Evolutionary conservation across 78 protist genomes (phyloP), one percentile per base, ranked within the genome.

Genomic region (Dictyostelium brefeldianum): DNA sequence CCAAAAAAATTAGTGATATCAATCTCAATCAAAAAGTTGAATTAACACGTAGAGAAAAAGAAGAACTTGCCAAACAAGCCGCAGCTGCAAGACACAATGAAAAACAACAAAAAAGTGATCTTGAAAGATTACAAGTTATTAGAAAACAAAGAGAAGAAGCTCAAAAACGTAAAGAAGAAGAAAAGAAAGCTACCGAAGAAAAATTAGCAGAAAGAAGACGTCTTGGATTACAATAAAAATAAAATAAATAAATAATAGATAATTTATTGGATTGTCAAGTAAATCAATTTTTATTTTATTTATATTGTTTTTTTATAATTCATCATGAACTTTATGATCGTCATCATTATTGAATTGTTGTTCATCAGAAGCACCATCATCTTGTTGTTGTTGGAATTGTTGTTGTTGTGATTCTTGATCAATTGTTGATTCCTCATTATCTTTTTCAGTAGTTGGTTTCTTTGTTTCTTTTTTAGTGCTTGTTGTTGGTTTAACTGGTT

Each of bases 121-220:
- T 77, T 1, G 92, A 87, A 75, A 74, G 92, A 77, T 59, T 87
- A 27, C 56, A 75, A 65, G 7, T 87, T 46, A 71, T 87, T 14
- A 87, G 92, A 87, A 62, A 87, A 64, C 92, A 87, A 87, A 87
- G 92, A 87, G 92, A 87, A 77, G 92, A 87, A 64, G 92, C 92
- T 5, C 83, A 83, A 10, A 87, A 87, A 77, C 78, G 81, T 67
- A 87, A 81, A 87, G 92, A 87, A 87, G 92, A 87, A 77, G 92
- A 87, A 41, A 87, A 87, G 56, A 87, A 87, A 65, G 92, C 92
- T 27, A 46, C 69, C 17, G 92, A 87, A 64, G 92, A 62, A 31
- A 87, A 77, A 50, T 71, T 80, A 43, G 82, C 91, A 0, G 91
- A 71, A 59, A 62, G 54, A 43, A 74, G 83, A 77, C 31, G 91